Evolutionary conservation across 2,329 filamentous ascomycete genomes (phyloP).

Genomic region (Xylariaceae sp.): DNA sequence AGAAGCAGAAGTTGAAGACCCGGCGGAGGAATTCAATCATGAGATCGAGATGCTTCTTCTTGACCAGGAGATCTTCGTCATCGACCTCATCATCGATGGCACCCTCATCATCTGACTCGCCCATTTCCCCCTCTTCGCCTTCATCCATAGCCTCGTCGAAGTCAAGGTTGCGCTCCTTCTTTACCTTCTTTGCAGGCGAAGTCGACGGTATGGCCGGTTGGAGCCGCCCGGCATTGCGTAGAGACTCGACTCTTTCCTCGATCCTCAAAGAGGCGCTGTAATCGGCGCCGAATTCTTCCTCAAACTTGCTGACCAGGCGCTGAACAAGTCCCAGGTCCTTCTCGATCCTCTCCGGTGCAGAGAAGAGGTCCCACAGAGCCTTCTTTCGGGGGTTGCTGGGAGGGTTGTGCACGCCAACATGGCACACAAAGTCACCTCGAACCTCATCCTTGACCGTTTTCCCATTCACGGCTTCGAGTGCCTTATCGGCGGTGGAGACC

Average conservation of each 20-base stretch:
- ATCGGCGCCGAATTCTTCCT: constrained; percentile 70
- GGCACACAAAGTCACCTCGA: constrained; percentile 92
- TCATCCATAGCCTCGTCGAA: constrained; percentile 57
- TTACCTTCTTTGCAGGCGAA: constrained; percentile 48
- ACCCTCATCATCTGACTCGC: constrained; percentile 75
- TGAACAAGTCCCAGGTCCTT: constrained; percentile 80
- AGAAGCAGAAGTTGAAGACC: constrained; percentile 99
- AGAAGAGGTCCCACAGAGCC: constrained; percentile 94
- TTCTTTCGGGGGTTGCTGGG: constrained; percentile 84
- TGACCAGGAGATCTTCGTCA: constrained; percentile 78
- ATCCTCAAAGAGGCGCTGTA: constrained; percentile 74
- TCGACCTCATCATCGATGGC: constrained; percentile 77
- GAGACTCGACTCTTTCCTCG: constrained; percentile 76
- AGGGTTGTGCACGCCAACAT: constrained; percentile 92
- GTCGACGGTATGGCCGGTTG: constrained; percentile 52
- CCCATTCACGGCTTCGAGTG: constrained; percentile 88
- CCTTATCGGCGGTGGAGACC: constrained; percentile 67
- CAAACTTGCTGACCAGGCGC: constrained; percentile 75
- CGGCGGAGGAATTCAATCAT: constrained; percentile 93
- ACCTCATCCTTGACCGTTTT: constrained; percentile 95
- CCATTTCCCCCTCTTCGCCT: constrained; percentile 56
- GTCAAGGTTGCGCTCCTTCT: constrained; percentile 48
- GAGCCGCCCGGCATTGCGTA: constrained; percentile 68
- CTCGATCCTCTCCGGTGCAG: constrained; percentile 84
- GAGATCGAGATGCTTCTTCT: constrained; percentile 96